Conservation (phyloP, 1,139 yeast species). For the Kurtzmaniella quercitrusa region DNA sequence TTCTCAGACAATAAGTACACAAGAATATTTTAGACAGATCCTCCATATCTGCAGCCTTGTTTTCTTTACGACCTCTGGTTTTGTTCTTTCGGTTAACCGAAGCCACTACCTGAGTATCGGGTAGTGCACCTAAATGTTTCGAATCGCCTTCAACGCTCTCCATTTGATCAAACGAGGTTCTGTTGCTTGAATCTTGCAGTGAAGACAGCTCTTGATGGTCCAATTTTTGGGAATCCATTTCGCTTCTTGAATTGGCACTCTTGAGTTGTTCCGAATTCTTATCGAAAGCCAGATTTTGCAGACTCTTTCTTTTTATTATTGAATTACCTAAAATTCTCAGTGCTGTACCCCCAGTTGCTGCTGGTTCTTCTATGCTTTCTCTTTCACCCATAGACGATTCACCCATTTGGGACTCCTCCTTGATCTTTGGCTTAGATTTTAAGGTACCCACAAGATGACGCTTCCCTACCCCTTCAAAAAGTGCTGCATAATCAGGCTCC, state of each 20-base stretch:
- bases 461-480: constrained; percentile 44
- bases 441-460: constrained; percentile 26
- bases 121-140: constrained; percentile 39
- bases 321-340: constrained; percentile 7
- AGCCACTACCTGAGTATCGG: constrained; percentile 33
- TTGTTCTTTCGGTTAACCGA: constrained; percentile 31
- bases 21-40: constrained; percentile 39
- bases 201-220: background rate
- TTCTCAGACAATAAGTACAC: constrained; percentile 50
- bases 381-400: background rate
- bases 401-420: constrained; percentile 8
- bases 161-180: constrained; percentile 19
- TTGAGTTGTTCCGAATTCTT: background rate
- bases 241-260: background rate
- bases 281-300: background rate
- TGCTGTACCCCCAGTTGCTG: constrained; percentile 6
- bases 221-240: background rate
- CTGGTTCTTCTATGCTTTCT: background rate
- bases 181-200: background rate
- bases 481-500: constrained; percentile 45
- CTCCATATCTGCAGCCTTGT: constrained; percentile 41
- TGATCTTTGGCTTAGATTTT: constrained; percentile 18
- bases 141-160: constrained; percentile 39
- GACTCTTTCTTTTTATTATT: background rate
- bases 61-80: constrained; percentile 45